Evolutionary conservation across 805 yeast genomes (phyloP).

Genomic region (Candida morakotiae): DNA sequence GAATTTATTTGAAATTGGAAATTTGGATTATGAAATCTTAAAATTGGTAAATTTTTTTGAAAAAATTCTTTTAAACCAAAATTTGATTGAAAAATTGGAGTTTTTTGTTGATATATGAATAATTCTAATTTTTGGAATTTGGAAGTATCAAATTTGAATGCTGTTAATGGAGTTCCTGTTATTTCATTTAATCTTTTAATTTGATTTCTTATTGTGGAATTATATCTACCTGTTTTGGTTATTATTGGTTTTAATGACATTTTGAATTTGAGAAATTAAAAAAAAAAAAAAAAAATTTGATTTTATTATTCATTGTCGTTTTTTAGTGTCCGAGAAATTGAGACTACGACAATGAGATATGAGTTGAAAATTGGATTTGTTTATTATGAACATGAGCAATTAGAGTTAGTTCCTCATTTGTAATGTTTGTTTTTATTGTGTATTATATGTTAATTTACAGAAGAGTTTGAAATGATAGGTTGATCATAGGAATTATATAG

Average conservation of each 20-base stretch:
- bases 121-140: constrained; percentile 45
- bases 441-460: too few species aligned
- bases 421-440: too few species aligned
- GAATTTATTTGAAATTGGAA: constrained; percentile 59
- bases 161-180: constrained; percentile 43
- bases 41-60: constrained; percentile 68
- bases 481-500: too few species aligned
- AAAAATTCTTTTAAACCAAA: constrained; percentile 73
- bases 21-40: constrained; percentile 79
- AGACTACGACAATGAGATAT: too few species aligned
- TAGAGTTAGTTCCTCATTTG: too few species aligned
- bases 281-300: too few species aligned
- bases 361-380: too few species aligned
- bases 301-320: too few species aligned
- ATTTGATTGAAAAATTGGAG: constrained; percentile 51
- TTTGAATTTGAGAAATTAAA: not conserved
- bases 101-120: constrained; percentile 42
- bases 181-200: constrained; percentile 46
- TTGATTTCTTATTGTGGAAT: constrained; percentile 44
- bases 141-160: constrained; percentile 26
- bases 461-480: too few species aligned
- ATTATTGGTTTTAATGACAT: constrained; percentile 6
- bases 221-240: constrained; percentile 9
- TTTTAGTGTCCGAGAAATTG: too few species aligned
- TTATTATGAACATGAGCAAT: too few species aligned